These are phyloP conservation scores for Lanmaoa rubissima DNA, from an alignment of 768 basidiomycete genomes.

Conservation along the genomic window DNA sequence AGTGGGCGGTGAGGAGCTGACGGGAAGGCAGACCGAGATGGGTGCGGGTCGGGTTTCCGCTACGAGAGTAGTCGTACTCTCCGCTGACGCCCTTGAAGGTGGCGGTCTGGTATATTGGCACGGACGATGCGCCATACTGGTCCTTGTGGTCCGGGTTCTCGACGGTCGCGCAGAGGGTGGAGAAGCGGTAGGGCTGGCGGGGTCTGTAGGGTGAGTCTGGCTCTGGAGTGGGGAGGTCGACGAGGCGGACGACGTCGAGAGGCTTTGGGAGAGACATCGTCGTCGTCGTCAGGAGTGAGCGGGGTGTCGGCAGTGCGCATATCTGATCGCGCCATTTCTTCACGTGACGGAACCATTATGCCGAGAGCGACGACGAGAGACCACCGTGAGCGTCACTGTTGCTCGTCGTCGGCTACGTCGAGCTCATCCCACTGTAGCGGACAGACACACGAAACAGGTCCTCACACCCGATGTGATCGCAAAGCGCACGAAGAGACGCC, in stretches of 20 bases:
- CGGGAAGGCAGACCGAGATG: conserved; percentile 71
- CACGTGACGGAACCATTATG: conserved; percentile 24
- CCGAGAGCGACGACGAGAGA: conserved; percentile 23
- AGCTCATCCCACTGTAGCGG: conserved; percentile 31
- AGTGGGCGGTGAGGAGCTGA: neutral
- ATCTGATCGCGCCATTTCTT: conserved; percentile 15
- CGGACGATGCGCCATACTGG: conserved; percentile 90
- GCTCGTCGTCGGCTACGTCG: conserved; percentile 1
- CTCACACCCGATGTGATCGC: conserved; percentile 66
- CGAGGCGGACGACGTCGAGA: conserved; percentile 16
- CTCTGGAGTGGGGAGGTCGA: conserved; percentile 77
- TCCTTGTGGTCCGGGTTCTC: conserved; percentile 92
- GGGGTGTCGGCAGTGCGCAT: neutral
- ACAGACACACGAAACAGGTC: conserved; percentile 44
- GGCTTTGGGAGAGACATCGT: conserved; percentile 9
- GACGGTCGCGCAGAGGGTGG: conserved; percentile 88
- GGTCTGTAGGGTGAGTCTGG: conserved; percentile 70
- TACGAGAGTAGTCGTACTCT: conserved; percentile 91
- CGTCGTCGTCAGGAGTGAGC: neutral
- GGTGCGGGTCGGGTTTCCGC: conserved; percentile 94
- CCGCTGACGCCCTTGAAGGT: conserved; percentile 95
- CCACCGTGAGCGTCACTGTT: conserved; percentile 31
- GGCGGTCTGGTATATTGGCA: conserved; percentile 97
- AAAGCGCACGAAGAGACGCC: conserved; percentile 71
- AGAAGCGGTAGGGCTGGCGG: conserved; percentile 80